Conservation (phyloP, 768 basidiomycete species). For the Dacryopinax primogenitus region DNA sequence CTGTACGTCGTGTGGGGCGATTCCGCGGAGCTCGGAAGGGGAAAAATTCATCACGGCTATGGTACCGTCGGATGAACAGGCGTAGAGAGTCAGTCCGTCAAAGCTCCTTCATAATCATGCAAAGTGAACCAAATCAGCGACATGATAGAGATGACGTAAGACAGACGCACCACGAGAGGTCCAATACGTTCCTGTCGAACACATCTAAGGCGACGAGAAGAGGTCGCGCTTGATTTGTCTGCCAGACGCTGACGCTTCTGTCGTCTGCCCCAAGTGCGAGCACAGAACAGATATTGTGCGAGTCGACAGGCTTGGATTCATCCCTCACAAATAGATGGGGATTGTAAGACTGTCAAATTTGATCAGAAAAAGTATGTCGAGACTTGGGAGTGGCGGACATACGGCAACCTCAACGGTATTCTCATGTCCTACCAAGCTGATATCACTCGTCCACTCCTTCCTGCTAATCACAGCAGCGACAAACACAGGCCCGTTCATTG, state of each 20-base stretch:
- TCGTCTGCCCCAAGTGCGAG: conserved; percentile 91
- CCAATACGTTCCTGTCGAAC: conserved; percentile 89
- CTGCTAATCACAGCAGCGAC: conserved; percentile 92
- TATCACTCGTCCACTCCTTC: conserved; percentile 78
- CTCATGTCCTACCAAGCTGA: conserved; percentile 91
- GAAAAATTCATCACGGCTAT: conserved; percentile 81
- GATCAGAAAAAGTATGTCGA: conserved; percentile 11
- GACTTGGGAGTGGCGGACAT: conserved; percentile 23
- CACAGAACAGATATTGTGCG: conserved; percentile 78
- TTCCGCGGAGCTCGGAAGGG: conserved; percentile 58
- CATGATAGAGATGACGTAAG: conserved; percentile 2
- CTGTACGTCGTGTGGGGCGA: conserved; percentile 59
- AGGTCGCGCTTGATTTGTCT: conserved; percentile 82
- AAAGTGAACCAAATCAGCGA: background rate
- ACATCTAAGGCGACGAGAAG: conserved; percentile 87
- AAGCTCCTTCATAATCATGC: conserved; percentile 73
- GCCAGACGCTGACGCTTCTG: conserved; percentile 88
- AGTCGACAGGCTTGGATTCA: conserved; percentile 40
- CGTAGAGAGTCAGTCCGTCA: conserved; percentile 85
- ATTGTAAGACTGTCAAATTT: conserved; percentile 68
- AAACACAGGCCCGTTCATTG: conserved; percentile 95
- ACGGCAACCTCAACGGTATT: conserved; percentile 95
- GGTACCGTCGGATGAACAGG: conserved; percentile 91
- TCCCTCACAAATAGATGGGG: conserved; percentile 87
- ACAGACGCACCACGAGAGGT: conserved; percentile 71